phyloP scores from a whole-genome alignment of 805 yeast species.

The Torulaspora maleeae region DNA sequence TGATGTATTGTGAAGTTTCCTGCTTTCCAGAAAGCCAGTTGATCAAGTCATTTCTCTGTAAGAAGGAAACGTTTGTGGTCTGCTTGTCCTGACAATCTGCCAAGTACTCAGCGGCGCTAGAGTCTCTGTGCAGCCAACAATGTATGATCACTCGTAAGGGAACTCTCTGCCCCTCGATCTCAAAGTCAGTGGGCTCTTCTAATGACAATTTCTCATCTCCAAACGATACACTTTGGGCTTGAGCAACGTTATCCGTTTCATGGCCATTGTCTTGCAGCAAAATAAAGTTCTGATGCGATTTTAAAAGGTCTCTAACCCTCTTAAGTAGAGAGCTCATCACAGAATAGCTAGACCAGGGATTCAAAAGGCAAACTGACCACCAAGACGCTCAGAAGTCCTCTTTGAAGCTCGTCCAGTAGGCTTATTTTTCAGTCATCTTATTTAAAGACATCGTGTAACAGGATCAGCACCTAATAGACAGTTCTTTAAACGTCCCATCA shows the following conservation, averaged over 20 bases:
- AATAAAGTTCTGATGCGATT: slow-evolving; percentile 15
- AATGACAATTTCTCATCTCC: slow-evolving; percentile 34
- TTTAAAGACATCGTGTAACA: background rate
- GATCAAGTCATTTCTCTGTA: slow-evolving; percentile 79
- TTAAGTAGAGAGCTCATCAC: slow-evolving; percentile 6
- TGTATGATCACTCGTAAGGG: slow-evolving; percentile 60
- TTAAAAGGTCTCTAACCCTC: slow-evolving; percentile 22
- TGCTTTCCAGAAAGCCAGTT: slow-evolving; percentile 75
- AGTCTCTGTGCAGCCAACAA: slow-evolving; percentile 72
- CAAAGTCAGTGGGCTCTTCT: slow-evolving; percentile 50
- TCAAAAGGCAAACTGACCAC: too few species aligned
- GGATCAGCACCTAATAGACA: background rate
- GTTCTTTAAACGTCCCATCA: background rate
- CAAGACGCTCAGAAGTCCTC: background rate
- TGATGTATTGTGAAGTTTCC: slow-evolving; percentile 53
- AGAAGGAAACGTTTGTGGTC: slow-evolving; percentile 68
- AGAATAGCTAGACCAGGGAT: background rate
- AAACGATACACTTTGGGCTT: slow-evolving; percentile 35
- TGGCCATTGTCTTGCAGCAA: slow-evolving; percentile 21
- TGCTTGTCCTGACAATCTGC: slow-evolving; percentile 60
- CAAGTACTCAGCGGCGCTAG: slow-evolving; percentile 77
- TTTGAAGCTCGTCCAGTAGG: background rate
- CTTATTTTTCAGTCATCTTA: background rate
- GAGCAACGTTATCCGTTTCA: slow-evolving; percentile 36
- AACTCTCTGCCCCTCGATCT: slow-evolving; percentile 46